Conservation (phyloP, 1,284 basidiomycete genomes). For the Xerocomus amazonicus region DNA sequence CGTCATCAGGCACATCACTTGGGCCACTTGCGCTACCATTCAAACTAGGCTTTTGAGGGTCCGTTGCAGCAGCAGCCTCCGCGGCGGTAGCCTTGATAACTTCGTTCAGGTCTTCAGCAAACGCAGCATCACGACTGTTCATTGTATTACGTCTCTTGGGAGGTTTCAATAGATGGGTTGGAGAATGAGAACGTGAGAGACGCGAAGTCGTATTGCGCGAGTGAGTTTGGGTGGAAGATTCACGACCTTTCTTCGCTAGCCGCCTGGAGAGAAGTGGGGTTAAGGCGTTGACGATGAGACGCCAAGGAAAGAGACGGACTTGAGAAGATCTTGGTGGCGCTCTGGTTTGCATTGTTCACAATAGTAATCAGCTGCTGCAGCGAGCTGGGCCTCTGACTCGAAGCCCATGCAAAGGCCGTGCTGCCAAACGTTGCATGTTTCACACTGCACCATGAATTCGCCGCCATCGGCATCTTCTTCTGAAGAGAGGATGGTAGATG, state of each 20-base stretch:
- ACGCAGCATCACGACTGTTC: conserved; percentile 94
- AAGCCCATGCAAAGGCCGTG: conserved; percentile 97
- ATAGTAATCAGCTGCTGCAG: conserved; percentile 80
- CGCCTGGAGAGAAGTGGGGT: conserved; percentile 41
- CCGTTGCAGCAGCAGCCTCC: conserved; percentile 51
- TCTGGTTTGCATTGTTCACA: conserved; percentile 94
- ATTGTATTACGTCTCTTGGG: conserved; percentile 90
- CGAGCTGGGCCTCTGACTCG: conserved; percentile 78
- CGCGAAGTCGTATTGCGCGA: conserved; percentile 53
- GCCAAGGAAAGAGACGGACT: conserved; percentile 43
- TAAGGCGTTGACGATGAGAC: conserved; percentile 7
- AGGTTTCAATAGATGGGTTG: conserved; percentile 53
- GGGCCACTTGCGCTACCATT: conserved; percentile 34
- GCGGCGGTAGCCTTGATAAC: conserved; percentile 69
- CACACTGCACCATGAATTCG: conserved; percentile 97
- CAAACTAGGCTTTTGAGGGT: conserved; percentile 24
- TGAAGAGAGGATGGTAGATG: conserved; percentile 31
- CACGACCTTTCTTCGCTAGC: conserved; percentile 58
- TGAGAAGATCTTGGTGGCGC: conserved; percentile 74
- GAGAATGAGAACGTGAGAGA: conserved; percentile 74
- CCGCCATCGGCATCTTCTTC: conserved; percentile 76
- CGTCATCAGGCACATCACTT: conserved; percentile 44
- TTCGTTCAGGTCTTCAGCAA: conserved; percentile 81
- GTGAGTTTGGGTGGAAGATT: conserved; percentile 56
- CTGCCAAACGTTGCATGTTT: conserved; percentile 97